phyloP scores from a whole-genome alignment of 257 asterid species.

The Mitragyna speciosa region DNA sequence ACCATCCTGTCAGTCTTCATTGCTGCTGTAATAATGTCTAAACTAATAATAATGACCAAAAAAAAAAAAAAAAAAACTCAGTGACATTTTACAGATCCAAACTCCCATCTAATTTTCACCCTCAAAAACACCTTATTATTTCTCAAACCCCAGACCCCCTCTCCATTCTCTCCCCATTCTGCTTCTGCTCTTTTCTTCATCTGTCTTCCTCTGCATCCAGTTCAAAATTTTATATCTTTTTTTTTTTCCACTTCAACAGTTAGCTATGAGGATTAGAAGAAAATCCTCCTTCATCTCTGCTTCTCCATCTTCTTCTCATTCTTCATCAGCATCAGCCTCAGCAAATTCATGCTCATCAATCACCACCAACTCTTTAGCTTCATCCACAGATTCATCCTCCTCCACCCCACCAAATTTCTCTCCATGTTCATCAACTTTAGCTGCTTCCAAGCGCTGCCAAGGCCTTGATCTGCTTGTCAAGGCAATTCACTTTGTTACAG shows the following conservation, averaged over 20 bases:
- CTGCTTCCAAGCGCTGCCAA: slow-evolving; percentile 47
- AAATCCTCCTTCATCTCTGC: slow-evolving; percentile 12
- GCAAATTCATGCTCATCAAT: slow-evolving; percentile 39
- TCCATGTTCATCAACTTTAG: slow-evolving; percentile 22
- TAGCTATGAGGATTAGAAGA: slow-evolving; percentile 27
- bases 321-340: slow-evolving; percentile 39
- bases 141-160: no score
- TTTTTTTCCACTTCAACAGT: neutral
- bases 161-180: neutral
- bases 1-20: no score
- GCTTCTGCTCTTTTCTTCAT: neutral
- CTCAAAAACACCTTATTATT: no score
- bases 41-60: no score
- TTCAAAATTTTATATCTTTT: neutral
- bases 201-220: slow-evolving; percentile 3
- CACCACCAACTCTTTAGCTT: slow-evolving; percentile 47
- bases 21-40: no score
- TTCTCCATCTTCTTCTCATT: slow-evolving; percentile 24
- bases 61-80: no score
- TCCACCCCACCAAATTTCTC: slow-evolving; percentile 26
- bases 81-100: no score
- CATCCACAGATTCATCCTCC: slow-evolving; percentile 54
- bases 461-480: slow-evolving; percentile 92
- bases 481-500: slow-evolving; percentile 73
- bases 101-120: no score